Evolutionary conservation across 371 early-diverging fungal species (phyloP).

Genomic region (Smittium mucronatum): DNA sequence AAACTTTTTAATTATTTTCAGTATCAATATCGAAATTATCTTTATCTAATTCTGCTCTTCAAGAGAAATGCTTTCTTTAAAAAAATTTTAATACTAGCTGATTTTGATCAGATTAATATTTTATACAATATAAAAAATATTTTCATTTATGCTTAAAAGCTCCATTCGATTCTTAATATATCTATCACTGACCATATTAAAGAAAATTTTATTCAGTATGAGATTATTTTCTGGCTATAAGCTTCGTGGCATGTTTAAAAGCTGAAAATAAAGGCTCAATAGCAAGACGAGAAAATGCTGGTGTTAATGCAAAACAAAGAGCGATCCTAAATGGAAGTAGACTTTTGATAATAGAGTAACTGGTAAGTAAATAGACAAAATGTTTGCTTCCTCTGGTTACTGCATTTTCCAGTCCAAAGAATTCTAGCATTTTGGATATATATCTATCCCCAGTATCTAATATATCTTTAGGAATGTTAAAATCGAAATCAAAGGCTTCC

Average conservation of each 20-base stretch:
- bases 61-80: no score
- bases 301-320: constrained; percentile 51
- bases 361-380: constrained; percentile 50
- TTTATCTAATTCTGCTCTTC: no score
- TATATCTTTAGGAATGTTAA: constrained; percentile 43
- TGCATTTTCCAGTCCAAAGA: constrained; percentile 44
- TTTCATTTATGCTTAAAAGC: no score
- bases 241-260: neutral
- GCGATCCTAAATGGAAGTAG: constrained; percentile 53
- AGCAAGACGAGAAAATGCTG: constrained; percentile 29
- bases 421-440: constrained; percentile 39
- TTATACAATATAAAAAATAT: no score
- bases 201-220: no score
- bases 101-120: no score
- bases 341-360: constrained; percentile 72
- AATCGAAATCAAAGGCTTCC: constrained; percentile 14
- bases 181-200: no score
- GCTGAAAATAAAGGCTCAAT: constrained; percentile 19
- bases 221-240: neutral
- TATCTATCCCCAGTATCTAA: constrained; percentile 55
- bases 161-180: no score
- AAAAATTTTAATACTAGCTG: no score
- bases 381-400: constrained; percentile 30
- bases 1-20: constrained; percentile 3
- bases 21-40: no score